Evolutionary conservation across 345 rosid species (phyloP).

Genomic region (Eucalyptus polybractea): DNA sequence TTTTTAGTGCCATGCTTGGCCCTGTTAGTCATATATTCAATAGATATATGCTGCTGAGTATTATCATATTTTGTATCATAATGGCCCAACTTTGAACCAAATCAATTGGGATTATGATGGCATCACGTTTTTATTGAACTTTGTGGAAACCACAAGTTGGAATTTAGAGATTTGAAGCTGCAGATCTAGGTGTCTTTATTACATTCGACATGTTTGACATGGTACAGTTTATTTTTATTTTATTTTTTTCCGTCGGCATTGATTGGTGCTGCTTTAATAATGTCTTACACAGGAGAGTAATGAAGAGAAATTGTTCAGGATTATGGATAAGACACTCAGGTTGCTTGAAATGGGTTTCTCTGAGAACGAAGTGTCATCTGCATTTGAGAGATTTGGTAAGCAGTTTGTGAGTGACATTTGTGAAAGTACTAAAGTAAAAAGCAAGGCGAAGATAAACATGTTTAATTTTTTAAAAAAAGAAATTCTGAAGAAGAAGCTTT

Average conservation of each 20-base stretch:
- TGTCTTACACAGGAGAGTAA: slow-evolving; percentile 26
- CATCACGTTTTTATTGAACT: neutral
- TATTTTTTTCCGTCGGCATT: neutral
- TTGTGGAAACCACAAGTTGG: neutral
- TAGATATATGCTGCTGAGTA: neutral
- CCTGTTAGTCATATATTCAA: neutral
- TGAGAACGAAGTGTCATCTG: slow-evolving; percentile 70
- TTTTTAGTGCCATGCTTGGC: neutral
- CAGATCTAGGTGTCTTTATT: neutral
- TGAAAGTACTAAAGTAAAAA: neutral
- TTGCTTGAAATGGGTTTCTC: slow-evolving; percentile 95
- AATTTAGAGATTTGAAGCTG: neutral
- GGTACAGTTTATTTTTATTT: neutral
- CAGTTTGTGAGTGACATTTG: neutral
- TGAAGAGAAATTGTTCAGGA: slow-evolving; percentile 57
- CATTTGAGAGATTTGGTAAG: slow-evolving; percentile 78
- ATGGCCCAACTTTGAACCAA: neutral
- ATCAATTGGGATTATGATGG: neutral
- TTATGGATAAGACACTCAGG: slow-evolving; percentile 73
- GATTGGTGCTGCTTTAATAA: neutral
- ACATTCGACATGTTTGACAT: neutral
- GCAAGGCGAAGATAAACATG: neutral
- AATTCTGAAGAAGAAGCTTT: neutral
- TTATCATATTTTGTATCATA: neutral
- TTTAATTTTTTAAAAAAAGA: neutral